Evolutionary conservation across 2,329 filamentous ascomycete species (phyloP), one percentile per base, ranked within the genome.

Genomic region (Penicillium hordei): DNA sequence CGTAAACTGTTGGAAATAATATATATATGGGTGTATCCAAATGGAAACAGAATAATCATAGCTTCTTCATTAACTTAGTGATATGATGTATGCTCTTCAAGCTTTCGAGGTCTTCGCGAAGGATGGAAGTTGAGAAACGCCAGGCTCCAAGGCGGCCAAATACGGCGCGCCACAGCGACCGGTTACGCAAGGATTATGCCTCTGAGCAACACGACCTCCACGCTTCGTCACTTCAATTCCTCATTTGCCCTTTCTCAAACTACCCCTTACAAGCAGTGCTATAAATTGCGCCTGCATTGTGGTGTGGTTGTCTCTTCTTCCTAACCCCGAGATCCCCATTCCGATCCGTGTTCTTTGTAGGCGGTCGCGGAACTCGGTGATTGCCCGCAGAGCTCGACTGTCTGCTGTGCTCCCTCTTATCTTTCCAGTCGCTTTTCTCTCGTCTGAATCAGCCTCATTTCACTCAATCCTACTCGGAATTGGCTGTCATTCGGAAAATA

Each of bases 381-480:
- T 51, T 59, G 55, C 59, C 61, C 60, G 59, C 53, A 54, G 45
- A 59, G 45, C 50, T 58, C 31, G 21, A 48, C 12, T 57, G 40
- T 55, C 48, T 46, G 42, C 56, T 54, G 48, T 55, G 45, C 40
- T 49, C 38, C 36, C 48, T 52, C 12, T 34, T 23, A 43, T 39
- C 40, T 40, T 40, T 21, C 17, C 46, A 43, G 48, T 43, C 45
- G 19, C 31, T 51, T 38, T 46, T 45, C 27, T 42, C 46, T 38
- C 23, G n/a, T 29, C 21, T 45, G 38, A 19, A 36, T 45, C 48
- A 42, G 6, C 17, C 19, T 19, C 31, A n/a, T 15, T 45, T 46
- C 33, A 17, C 42, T 44, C 33, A 34, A 23, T 5, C 6, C 3
- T 38, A 19, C n/a, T 31, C 21, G 40, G 27, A 53, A 31, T 25